A percentile compares a stretch with the other conserved stretches of the same genome.
These are phyloP conservation scores for Lupinus albus DNA, from an alignment of 306 rosid species.

Conservation along the genomic window DNA sequence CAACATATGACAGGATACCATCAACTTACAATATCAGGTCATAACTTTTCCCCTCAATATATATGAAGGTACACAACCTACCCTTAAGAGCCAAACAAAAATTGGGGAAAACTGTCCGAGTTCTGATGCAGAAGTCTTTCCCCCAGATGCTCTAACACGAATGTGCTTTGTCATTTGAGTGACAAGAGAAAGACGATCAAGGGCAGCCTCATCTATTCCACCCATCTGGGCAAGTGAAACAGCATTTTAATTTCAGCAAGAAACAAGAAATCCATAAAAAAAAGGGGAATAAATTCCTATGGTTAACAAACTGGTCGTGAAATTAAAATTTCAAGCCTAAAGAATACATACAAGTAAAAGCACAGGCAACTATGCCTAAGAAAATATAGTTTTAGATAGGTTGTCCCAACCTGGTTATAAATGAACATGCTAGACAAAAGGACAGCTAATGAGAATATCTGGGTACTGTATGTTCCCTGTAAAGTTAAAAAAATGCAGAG, in stretches of 20 bases:
- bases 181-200: constrained; percentile 93
- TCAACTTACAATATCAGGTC: background rate
- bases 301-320: constrained; percentile 22
- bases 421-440: constrained; percentile 94
- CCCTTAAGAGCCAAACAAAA: constrained; percentile 96
- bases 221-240: constrained; percentile 65
- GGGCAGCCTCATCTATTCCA: constrained; percentile 91
- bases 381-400: constrained; percentile 30
- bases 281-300: background rate
- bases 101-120: constrained; percentile 93
- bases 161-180: constrained; percentile 95
- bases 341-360: background rate
- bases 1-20: constrained; percentile 6
- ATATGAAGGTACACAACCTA: constrained; percentile 42
- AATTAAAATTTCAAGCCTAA: constrained; percentile 19
- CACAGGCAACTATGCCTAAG: constrained; percentile 14
- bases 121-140: constrained; percentile 72
- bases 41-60: constrained; percentile 16
- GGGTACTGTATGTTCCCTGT: constrained; percentile 97
- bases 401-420: constrained; percentile 81
- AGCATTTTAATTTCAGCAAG: constrained; percentile 36
- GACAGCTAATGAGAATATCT: constrained; percentile 89
- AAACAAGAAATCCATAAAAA: constrained; percentile 28
- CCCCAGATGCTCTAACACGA: constrained; percentile 85
- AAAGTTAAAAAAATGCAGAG: constrained; percentile 3